A percentile compares a stretch with the other conserved stretches of the same genome.
phyloP scores from a whole-genome alignment of 805 yeast genomes.

The Zygotorulaspora chibaensis region DNA sequence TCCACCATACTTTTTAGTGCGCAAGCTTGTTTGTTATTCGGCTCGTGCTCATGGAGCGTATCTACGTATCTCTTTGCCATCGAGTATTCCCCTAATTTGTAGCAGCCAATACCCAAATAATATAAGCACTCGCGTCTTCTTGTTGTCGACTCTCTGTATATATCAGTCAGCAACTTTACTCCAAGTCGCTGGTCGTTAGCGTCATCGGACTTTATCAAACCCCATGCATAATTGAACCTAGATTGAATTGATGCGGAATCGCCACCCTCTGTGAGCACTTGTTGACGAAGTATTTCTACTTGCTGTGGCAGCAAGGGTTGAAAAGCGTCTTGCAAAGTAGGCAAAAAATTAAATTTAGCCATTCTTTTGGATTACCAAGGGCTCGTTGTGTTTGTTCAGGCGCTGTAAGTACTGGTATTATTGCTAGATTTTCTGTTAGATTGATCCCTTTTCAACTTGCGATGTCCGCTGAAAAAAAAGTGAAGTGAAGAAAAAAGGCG shows the following conservation, averaged over 20 bases:
- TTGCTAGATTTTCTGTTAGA: background rate
- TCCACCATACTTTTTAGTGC: constrained; percentile 73
- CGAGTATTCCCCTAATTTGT: constrained; percentile 79
- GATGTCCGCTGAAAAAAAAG: background rate
- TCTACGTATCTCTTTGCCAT: constrained; percentile 86
- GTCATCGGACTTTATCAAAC: constrained; percentile 67
- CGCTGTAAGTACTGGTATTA: background rate
- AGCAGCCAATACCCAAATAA: constrained; percentile 82
- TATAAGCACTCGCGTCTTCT: constrained; percentile 87
- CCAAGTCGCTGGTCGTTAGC: constrained; percentile 72
- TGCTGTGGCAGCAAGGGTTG: constrained; percentile 65
- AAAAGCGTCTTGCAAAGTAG: constrained; percentile 31
- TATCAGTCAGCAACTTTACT: constrained; percentile 62
- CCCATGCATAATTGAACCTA: constrained; percentile 95
- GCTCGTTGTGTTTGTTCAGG: too few species aligned
- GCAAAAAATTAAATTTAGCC: constrained; percentile 29
- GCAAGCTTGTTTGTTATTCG: constrained; percentile 74
- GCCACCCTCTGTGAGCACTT: constrained; percentile 68
- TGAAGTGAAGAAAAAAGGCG: background rate
- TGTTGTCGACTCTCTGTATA: constrained; percentile 70
- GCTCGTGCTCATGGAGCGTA: constrained; percentile 70
- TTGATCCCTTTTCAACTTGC: background rate
- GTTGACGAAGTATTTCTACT: constrained; percentile 67
- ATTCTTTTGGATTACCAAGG: constrained; percentile 3
- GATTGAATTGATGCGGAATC: constrained; percentile 80